Evolutionary conservation across 1,139 yeast species (phyloP), one percentile per base, ranked within the genome.

Genomic region (Yamadazyma aaseri): DNA sequence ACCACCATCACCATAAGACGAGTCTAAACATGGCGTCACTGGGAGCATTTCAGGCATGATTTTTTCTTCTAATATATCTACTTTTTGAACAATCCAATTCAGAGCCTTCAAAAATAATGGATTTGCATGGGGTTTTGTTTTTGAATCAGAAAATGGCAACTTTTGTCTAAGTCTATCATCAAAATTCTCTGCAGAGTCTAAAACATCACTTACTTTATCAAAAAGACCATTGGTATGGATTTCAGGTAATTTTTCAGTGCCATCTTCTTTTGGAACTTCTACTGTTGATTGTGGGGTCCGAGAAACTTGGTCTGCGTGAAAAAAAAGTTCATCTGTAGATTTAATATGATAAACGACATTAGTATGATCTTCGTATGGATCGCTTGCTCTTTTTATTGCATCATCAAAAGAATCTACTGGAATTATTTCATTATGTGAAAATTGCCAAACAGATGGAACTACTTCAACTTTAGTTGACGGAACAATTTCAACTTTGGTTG

Each of bases 1-100:
- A 1, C 49, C 50, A 2, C 49, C 49, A 31, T 39, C 47, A 7
- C 47, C 48, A 12, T 31, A 25, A 1, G 40, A 32, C 3, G 42
- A 34, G 30, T 44, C 48, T 4, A 46, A 22, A 35, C 50, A 46
- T 2, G 47, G 43, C 7, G 39, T 40, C 1, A 44, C 34, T 9
- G 50, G 47, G 6, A 44, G n/a, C 9, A 32, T 21, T 8, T 35
- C 45, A 2, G 35, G 35, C 1, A 38, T 15, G 11, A 28, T 15
- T 18, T 41, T 33, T 5, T 29, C 28, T 14, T 20, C 30, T 4
- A 32, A 7, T 6, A 16, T 17, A 13, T 32, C 33, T 12, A 38
- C 35, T 26, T 39, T 39, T 26, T 37, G 45, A 8, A 35, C 25
- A 10, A 39, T 14, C 45, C 43, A 39, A n/a, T 28, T 16, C 24